Evolutionary conservation across 108 stramenopile species (phyloP).

Genomic region (Craspedostauros australis): DNA sequence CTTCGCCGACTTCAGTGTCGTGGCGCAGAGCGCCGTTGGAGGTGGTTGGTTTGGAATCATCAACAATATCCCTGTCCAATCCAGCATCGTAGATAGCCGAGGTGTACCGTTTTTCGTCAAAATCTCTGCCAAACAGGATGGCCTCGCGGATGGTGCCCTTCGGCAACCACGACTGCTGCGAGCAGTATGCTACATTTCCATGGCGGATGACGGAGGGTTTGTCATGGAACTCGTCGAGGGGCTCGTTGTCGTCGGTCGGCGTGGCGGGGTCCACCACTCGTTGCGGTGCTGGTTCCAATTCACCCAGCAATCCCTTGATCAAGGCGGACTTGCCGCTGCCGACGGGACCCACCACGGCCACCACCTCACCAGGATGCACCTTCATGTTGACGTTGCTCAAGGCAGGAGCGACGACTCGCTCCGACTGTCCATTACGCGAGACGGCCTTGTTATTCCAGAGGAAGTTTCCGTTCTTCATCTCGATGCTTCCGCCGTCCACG

Average conservation of each 20-base stretch:
- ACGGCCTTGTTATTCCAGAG: conserved; percentile 41
- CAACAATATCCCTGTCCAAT: conserved; percentile 58
- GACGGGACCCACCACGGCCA: conserved; percentile 82
- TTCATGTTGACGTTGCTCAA: conserved; percentile 48
- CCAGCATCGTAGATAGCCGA: conserved; percentile 60
- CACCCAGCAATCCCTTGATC: conserved; percentile 75
- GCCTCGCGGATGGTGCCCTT: conserved; percentile 80
- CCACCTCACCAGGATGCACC: conserved; percentile 63
- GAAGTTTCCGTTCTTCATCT: conserved; percentile 66
- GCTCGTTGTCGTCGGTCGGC: background rate
- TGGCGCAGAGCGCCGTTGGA: conserved; percentile 36
- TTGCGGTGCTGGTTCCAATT: conserved; percentile 64
- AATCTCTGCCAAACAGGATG: conserved; percentile 75
- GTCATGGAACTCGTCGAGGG: conserved; percentile 23
- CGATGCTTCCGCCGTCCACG: conserved; percentile 47
- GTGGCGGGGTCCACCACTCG: conserved; percentile 22
- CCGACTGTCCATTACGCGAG: conserved; percentile 22
- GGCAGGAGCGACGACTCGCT: conserved; percentile 27
- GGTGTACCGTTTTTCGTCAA: conserved; percentile 56
- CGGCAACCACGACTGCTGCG: conserved; percentile 80
- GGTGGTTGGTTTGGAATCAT: conserved; percentile 6
- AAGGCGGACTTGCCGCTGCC: conserved; percentile 88
- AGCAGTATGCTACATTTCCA: conserved; percentile 66
- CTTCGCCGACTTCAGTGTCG: conserved; percentile 77
- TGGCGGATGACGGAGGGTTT: conserved; percentile 35